Conservation (phyloP, 2,329 filamentous ascomycete species). For the Curvularia eragrostidis region DNA sequence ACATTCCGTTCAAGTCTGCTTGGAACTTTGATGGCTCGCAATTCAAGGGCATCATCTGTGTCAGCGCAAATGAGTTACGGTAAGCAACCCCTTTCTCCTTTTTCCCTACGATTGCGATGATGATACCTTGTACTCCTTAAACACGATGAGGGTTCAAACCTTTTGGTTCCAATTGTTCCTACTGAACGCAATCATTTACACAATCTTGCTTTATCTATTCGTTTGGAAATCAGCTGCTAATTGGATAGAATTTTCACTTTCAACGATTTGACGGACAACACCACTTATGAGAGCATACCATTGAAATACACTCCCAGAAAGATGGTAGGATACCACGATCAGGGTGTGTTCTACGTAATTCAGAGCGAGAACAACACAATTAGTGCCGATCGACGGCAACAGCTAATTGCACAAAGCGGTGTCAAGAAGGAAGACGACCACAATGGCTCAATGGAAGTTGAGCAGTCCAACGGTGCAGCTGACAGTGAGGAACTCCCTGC, state of each 20-base stretch:
- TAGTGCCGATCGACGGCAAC: slow-evolving; percentile 76
- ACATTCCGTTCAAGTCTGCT: slow-evolving; percentile 86
- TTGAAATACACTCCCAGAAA: slow-evolving; percentile 89
- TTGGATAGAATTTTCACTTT: slow-evolving; percentile 80
- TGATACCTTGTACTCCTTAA: slow-evolving; percentile 64
- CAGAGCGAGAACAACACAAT: slow-evolving; percentile 93
- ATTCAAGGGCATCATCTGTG: slow-evolving; percentile 92
- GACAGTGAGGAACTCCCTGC: slow-evolving; percentile 68
- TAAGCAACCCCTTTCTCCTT: slow-evolving; percentile 58
- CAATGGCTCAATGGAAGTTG: slow-evolving; percentile 44
- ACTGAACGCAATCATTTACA: slow-evolving; percentile 65
- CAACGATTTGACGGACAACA: slow-evolving; percentile 82
- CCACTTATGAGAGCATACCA: slow-evolving; percentile 84
- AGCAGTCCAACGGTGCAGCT: slow-evolving; percentile 25
- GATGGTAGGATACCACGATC: slow-evolving; percentile 85
- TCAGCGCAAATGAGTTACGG: slow-evolving; percentile 87
- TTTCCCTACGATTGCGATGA: slow-evolving; percentile 57
- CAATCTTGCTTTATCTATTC: neutral
- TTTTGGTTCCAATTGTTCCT: slow-evolving; percentile 89
- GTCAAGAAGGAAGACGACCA: slow-evolving; percentile 43
- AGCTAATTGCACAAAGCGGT: slow-evolving; percentile 73
- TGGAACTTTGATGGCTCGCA: slow-evolving; percentile 98
- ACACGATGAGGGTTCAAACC: slow-evolving; percentile 58
- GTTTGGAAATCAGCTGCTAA: slow-evolving; percentile 19
- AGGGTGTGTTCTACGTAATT: slow-evolving; percentile 90